Percentiles rank a stretch among this genome's conserved stretches.
These are phyloP conservation scores for Fusarium musae DNA, from an alignment of 2,329 filamentous ascomycete genomes.

Conservation along the genomic window DNA sequence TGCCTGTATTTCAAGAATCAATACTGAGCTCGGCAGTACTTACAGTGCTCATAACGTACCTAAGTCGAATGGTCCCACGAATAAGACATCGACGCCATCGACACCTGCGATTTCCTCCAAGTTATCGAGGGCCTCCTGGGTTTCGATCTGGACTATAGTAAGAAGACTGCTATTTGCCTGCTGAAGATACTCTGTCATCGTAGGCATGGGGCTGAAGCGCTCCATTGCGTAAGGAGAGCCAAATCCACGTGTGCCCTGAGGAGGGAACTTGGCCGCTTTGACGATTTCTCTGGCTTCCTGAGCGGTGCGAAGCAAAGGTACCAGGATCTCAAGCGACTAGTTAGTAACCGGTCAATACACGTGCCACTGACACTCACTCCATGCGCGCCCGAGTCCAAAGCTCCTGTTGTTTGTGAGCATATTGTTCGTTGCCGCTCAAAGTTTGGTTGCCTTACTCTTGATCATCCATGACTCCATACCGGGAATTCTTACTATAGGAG, in stretches of 20 bases:
- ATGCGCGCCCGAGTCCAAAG: not conserved
- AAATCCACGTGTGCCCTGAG: not conserved
- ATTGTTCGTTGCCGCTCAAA: too few relatives aligned
- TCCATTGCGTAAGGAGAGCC: not conserved
- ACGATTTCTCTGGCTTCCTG: not conserved
- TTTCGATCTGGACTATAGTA: not conserved
- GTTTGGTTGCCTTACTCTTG: not conserved
- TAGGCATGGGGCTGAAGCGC: not conserved
- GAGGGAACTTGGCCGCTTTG: not conserved
- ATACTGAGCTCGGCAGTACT: rapidly evolving
- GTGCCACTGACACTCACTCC: not conserved
- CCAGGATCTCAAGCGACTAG: rapidly evolving
- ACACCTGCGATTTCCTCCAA: not conserved
- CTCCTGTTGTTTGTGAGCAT: not conserved
- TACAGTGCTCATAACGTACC: not conserved
- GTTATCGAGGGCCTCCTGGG: not conserved
- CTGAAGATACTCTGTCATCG: not conserved
- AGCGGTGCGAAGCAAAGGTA: not conserved
- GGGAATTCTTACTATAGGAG: not conserved
- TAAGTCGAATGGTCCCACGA: not conserved
- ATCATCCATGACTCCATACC: not conserved
- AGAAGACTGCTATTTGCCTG: not conserved
- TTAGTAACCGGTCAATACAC: rapidly evolving
- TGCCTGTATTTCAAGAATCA: rapidly evolving
- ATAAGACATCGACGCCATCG: not conserved